These are phyloP conservation scores for Phalaenopsis hybrid DNA, from an alignment of 116 monocot species.

Conservation along the genomic window DNA sequence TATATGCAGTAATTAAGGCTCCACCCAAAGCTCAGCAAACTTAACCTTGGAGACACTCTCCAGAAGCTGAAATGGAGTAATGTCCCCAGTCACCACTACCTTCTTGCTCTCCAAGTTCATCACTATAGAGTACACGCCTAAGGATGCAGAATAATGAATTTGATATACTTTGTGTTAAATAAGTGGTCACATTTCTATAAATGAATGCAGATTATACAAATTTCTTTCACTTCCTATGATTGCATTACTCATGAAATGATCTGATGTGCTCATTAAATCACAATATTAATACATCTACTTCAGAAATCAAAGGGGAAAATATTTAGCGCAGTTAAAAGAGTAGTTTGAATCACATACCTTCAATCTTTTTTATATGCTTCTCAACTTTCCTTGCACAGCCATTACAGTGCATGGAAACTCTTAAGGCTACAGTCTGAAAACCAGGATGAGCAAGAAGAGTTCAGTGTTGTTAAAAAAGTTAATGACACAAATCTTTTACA, in stretches of 20 bases:
- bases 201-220: too few species aligned
- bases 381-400: constrained; percentile 82
- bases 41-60: constrained; percentile 81
- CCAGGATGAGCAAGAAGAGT: background rate
- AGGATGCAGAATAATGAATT: constrained; percentile 1
- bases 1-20: background rate
- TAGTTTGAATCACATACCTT: constrained; percentile 40
- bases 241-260: too few species aligned
- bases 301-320: background rate
- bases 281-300: too few species aligned
- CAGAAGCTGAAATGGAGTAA: constrained; percentile 72
- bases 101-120: constrained; percentile 85
- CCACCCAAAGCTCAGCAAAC: constrained; percentile 75
- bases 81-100: constrained; percentile 87
- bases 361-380: constrained; percentile 88
- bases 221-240: too few species aligned
- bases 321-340: too few species aligned
- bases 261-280: too few species aligned
- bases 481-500: too few species aligned
- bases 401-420: constrained; percentile 93
- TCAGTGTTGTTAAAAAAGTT: too few species aligned
- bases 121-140: constrained; percentile 64
- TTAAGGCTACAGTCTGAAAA: constrained; percentile 62
- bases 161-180: too few species aligned
- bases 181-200: too few species aligned